Percentiles rank a stretch among this genome's conserved stretches.
phyloP scores from a whole-genome alignment of 495 filamentous ascomycete genomes.

The Daldinia vernicosa region DNA sequence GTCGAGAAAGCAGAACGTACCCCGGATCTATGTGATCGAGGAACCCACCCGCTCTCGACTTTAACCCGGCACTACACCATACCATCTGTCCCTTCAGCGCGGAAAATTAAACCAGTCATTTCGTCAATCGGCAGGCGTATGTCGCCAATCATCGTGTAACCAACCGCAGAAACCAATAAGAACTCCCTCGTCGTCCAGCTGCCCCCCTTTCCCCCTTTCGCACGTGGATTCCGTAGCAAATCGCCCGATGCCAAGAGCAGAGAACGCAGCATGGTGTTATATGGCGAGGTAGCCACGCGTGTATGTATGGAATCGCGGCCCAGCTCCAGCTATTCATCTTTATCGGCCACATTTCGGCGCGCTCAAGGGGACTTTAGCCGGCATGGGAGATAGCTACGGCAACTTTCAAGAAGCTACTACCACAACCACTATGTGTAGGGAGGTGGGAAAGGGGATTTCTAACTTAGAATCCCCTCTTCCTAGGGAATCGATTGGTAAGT shows the following conservation, averaged over 20 bases:
- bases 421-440: neutral
- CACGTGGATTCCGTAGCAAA: constrained; percentile 27
- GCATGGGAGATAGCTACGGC: constrained; percentile 12
- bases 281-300: constrained; percentile 10
- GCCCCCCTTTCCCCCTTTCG: constrained; percentile 7
- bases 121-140: constrained; percentile 43
- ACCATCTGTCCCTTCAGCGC: constrained; percentile 12
- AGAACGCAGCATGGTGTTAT: constrained; percentile 2
- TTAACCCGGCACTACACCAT: constrained; percentile 5
- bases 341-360: constrained; percentile 40
- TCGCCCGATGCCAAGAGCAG: constrained; percentile 25
- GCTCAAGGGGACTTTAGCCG: constrained; percentile 34
- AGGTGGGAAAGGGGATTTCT: constrained; percentile 13
- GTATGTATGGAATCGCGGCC: constrained; percentile 40
- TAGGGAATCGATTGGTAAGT: constrained; percentile 14
- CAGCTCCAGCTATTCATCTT: constrained; percentile 9
- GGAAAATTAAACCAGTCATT: constrained; percentile 35
- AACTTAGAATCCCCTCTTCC: constrained; percentile 10
- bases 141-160: constrained; percentile 43
- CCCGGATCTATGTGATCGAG: constrained; percentile 26
- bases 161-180: constrained; percentile 10
- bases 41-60: constrained; percentile 6
- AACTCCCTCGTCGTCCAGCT: constrained; percentile 20
- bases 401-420: neutral
- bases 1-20: neutral